Percentiles rank a stretch among this genome's conserved stretches.
Evolutionary conservation across 192 early-diverging fungal species (phyloP).

Genomic region (Phlyctochytrium bullatum): DNA sequence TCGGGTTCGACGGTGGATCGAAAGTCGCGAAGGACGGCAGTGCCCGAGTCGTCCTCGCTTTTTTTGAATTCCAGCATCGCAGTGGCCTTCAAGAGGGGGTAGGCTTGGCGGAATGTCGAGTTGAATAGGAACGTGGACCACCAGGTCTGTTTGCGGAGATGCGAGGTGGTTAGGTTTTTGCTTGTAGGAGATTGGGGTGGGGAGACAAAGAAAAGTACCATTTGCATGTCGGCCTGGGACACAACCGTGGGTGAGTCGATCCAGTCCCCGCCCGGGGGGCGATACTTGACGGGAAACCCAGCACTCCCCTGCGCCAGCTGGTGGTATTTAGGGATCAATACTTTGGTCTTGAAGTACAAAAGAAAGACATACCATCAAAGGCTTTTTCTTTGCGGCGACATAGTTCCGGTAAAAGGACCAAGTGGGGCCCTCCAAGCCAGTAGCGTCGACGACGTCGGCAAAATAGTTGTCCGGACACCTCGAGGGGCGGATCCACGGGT

Average conservation of each 20-base stretch:
- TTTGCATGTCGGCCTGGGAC: too few species aligned
- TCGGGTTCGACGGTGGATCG: background rate
- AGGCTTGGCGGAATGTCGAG: background rate
- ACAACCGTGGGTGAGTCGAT: background rate
- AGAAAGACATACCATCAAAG: constrained; percentile 8
- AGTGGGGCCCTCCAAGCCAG: constrained; percentile 8
- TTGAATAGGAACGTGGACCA: constrained; percentile 18
- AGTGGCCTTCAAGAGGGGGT: constrained; percentile 20
- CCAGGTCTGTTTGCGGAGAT: background rate
- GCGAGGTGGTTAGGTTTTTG: background rate
- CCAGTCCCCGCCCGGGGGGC: background rate
- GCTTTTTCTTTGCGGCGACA: constrained; percentile 17
- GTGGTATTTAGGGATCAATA: background rate
- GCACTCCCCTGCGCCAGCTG: background rate
- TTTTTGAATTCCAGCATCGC: constrained; percentile 15
- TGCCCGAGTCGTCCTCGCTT: background rate
- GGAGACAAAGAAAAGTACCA: too few species aligned
- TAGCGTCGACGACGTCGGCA: constrained; percentile 15
- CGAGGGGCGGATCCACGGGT: background rate
- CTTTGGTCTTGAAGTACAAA: background rate
- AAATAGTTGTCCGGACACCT: constrained; percentile 4
- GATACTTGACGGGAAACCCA: background rate
- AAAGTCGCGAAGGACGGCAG: constrained; percentile 1
- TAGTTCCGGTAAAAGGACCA: constrained; percentile 13
- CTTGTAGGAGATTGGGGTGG: background rate